Base-by-base conservation (phyloP, 768 basidiomycete species). In the Lentinula sp. region DNA sequence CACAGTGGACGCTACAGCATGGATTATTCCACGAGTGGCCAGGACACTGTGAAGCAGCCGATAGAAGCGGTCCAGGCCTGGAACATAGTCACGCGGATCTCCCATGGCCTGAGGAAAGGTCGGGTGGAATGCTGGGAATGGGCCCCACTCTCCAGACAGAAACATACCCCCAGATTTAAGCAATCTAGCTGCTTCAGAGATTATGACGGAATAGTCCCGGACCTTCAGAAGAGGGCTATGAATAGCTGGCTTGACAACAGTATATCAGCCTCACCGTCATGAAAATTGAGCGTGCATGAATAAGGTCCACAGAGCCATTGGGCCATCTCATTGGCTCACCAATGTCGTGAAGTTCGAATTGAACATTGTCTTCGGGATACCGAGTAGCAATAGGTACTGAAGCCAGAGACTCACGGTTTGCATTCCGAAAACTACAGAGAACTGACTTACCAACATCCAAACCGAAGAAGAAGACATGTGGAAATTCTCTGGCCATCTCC, bases 151-250 rank as follows among this genome's bases (percentile, higher is more conserved):
- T 45, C 79, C 78, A 1, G 85, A 85, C 7, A 88, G 63, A 68
- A 90, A 87, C 13, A 92, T 71, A 1, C 91, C 91, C n/a, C 85
- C 85, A 4, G 83, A 82, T 49, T 84, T 82, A 11, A 93, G 74
- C 49, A 91, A 75, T 42, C 91, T 84, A 5, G 76, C 77, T 15
- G 80, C 79, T 69, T 93, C 88, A 21, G 70, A 67, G 35, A 91
- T 66, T 62, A 90, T 70, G 28, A 65, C 67, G 16, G 71, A 72
- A 66, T 86, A 89, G 66, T 86, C 75, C 18, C 68, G 72, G 15
- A 86, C 76, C 91, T 92, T 69, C 7, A 54, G 65, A 61, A 68
- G 62, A 55, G 60, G 65, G 56, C 62, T 61, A 43, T 35, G 18
- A 48, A 11, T 23, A 52, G 11, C 53, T 59, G 9, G 21, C 4